Percentiles rank a stretch among this genome's conserved stretches.
Evolutionary conservation across 2,329 filamentous ascomycete genomes (phyloP).

Genomic region (Cercospora sojina): DNA sequence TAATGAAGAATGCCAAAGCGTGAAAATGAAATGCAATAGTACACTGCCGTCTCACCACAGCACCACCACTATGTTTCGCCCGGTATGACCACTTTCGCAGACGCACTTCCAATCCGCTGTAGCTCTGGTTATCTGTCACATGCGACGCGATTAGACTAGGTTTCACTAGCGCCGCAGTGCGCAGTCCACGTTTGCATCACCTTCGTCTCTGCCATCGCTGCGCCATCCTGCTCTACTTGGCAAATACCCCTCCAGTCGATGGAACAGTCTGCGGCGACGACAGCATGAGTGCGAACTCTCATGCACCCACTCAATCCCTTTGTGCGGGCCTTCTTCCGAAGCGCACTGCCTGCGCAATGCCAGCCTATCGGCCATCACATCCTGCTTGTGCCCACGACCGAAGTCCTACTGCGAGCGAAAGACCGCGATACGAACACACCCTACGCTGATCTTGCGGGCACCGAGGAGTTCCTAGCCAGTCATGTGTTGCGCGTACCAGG

Average conservation of each 20-base stretch:
- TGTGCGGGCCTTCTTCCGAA: constrained; percentile 97
- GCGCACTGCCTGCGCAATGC: constrained; percentile 87
- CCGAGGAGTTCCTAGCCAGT: constrained; percentile 93
- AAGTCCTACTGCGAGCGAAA: constrained; percentile 81
- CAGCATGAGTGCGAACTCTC: constrained; percentile 18
- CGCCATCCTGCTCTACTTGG: not conserved
- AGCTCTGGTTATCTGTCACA: constrained; percentile 5
- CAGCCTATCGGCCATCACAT: constrained; percentile 87
- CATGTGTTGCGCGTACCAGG: constrained; percentile 86
- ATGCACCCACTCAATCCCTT: constrained; percentile 86
- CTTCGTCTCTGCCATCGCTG: not conserved
- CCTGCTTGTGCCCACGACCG: constrained; percentile 88
- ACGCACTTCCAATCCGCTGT: not conserved
- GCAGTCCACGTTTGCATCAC: constrained; percentile 1
- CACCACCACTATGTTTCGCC: not conserved
- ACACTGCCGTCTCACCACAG: not conserved
- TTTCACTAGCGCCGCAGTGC: not conserved
- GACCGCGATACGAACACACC: constrained; percentile 79
- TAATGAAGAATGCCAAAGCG: constrained; percentile 14
- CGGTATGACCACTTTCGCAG: not conserved
- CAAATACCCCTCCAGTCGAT: not conserved
- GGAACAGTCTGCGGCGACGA: not conserved
- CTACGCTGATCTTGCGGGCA: constrained; percentile 77
- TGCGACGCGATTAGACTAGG: constrained; percentile 5
- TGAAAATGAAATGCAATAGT: not conserved